These are phyloP conservation scores for Pelargonium australe DNA, from an alignment of 441 rosid species.

Conservation along the genomic window DNA sequence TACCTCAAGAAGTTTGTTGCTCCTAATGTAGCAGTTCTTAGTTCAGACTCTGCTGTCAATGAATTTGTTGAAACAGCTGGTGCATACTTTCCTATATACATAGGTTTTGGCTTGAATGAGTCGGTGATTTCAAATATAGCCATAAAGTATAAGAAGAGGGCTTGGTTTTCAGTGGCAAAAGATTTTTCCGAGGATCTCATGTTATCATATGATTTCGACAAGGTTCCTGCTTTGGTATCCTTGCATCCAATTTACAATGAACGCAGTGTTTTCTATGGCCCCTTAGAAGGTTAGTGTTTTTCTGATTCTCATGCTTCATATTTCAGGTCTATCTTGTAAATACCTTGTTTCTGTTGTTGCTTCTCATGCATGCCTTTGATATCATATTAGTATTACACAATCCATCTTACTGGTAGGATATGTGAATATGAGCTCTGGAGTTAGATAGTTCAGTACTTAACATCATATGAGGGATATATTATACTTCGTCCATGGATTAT, in stretches of 20 bases:
- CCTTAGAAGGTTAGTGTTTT: conserved; percentile 66
- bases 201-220: conserved; percentile 63
- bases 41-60: conserved; percentile 49
- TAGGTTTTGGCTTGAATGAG: conserved; percentile 73
- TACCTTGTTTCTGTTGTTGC: too few species aligned
- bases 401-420: too few species aligned
- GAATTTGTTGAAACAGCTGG: conserved; percentile 71
- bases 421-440: too few species aligned
- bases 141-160: conserved; percentile 71
- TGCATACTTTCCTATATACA: conserved; percentile 52
- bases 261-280: conserved; percentile 67
- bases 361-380: too few species aligned
- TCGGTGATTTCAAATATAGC: conserved; percentile 39
- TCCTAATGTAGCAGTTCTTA: conserved; percentile 69
- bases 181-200: conserved; percentile 64
- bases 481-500: too few species aligned
- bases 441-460: too few species aligned
- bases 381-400: neutral
- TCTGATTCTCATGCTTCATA: neutral
- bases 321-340: too few species aligned
- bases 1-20: conserved; percentile 82
- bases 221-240: conserved; percentile 63
- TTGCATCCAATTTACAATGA: conserved; percentile 60
- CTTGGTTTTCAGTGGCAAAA: conserved; percentile 80
- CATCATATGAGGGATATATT: too few species aligned